Evolutionary conservation across 169 alveolate species (phyloP).

Genomic region (Cyclospora cayetanensis): DNA sequence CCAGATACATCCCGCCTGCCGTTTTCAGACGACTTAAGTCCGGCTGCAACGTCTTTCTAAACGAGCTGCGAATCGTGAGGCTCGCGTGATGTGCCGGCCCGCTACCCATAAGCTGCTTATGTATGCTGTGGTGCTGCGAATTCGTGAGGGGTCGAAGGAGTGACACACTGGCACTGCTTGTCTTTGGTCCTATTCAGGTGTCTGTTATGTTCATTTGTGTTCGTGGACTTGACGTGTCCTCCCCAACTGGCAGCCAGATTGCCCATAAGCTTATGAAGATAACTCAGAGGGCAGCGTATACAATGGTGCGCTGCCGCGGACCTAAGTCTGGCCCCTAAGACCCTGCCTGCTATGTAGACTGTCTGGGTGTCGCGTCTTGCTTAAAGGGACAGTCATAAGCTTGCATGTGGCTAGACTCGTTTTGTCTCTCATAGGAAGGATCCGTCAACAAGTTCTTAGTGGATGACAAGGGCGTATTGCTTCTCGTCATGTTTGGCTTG

Average conservation of each 20-base stretch:
- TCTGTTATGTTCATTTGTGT: constrained; percentile 80
- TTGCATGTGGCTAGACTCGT: too few relatives aligned
- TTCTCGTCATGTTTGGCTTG: constrained; percentile 79
- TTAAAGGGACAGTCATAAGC: neutral
- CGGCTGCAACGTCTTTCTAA: constrained; percentile 78
- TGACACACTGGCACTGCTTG: too few relatives aligned
- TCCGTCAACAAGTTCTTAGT: constrained; percentile 85
- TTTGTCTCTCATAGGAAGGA: constrained; percentile 76
- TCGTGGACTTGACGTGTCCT: constrained; percentile 81
- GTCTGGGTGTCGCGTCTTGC: neutral
- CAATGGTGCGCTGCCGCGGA: constrained; percentile 57
- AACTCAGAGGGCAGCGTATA: constrained; percentile 71
- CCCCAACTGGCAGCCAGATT: constrained; percentile 77
- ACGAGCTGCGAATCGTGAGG: constrained; percentile 77
- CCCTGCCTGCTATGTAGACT: neutral
- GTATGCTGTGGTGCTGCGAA: too few relatives aligned
- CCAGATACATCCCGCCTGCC: constrained; percentile 83
- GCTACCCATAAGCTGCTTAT: too few relatives aligned
- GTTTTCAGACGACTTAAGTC: constrained; percentile 78
- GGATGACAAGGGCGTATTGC: constrained; percentile 85
- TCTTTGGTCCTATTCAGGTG: constrained; percentile 51
- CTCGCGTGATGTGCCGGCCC: too few relatives aligned
- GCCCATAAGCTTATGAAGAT: constrained; percentile 82
- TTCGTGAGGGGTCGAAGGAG: too few relatives aligned
- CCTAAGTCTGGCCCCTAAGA: neutral